Evolutionary conservation across 1,139 yeast species (phyloP), one percentile per base, ranked within the genome.

Genomic region (Scheffersomyces quercinus): DNA sequence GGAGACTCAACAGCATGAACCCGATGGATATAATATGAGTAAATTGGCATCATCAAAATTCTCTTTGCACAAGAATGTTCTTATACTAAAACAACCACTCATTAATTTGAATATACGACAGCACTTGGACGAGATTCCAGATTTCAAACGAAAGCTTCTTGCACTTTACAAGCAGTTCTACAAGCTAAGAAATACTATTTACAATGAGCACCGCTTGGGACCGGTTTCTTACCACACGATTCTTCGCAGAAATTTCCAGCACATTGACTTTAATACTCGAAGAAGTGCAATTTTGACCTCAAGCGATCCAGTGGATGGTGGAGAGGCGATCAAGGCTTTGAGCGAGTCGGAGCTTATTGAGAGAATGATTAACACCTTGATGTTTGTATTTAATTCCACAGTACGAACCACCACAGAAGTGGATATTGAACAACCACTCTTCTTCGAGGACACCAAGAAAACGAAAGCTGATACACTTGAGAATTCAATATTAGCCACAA

Each of bases 301-400:
- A 3, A 36, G 35, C 4, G 41, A 42, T 2, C 41, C 49, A 4
- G 26, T 20, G 26, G 8, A 20, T 20, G 13, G 47, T 13, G 39
- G 38, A 14, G 43, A 44, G 31, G 38, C 35, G 11, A 30, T 28
- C 3, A 30, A 14, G 2, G 24, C 15, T 11, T n/a, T 54, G 3
- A 16, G 34, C 8, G 42, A 48, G 8, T 36, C 37, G 0, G 64
- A 66, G 29, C 29, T 67, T 10, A 44, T 59, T 3, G 41, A 49
- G 14, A 47, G 79, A 15, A 38, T 68, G 29, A 45, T 60, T 28
- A 70, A 70, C 45, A 68, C 78, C 2, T 51, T 67, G 29, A 66
- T 60, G 14, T 73, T 73, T 53, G 68, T 72, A 3, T 67, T 65
- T 52, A 73, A 73, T 49, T 62, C 74, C 3, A 66, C 76, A 0